These are phyloP conservation scores for Herpetospermum pedunculosum DNA, from an alignment of 306 rosid genomes.

Conservation along the genomic window DNA sequence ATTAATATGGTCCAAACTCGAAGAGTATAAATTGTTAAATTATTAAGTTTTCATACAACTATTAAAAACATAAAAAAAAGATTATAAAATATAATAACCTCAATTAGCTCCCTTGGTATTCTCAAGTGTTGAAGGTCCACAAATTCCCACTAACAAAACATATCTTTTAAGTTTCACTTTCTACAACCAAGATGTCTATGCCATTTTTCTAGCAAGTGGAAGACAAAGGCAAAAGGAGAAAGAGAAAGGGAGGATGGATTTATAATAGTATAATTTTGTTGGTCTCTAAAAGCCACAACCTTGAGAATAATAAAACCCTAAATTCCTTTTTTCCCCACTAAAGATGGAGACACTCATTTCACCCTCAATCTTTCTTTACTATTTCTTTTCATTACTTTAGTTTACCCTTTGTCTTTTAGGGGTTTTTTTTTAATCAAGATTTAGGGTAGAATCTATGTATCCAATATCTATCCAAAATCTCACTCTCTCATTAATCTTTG, in stretches of 20 bases:
- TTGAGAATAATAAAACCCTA: conserved; percentile 6
- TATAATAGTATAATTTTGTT: conserved; percentile 1
- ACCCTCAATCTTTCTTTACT: not conserved
- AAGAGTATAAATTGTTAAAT: too few relatives aligned
- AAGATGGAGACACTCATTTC: not conserved
- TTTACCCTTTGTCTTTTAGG: not conserved
- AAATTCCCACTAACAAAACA: not conserved
- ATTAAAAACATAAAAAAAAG: too few relatives aligned
- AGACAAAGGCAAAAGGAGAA: not conserved
- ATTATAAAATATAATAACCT: not conserved
- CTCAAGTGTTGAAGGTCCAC: not conserved
- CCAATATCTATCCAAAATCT: not conserved
- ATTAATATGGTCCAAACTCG: too few relatives aligned
- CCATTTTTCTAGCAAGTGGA: conserved; percentile 4
- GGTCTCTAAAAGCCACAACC: not conserved
- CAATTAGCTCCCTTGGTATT: not conserved
- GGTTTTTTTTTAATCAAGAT: not conserved
- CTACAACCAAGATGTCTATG: not conserved
- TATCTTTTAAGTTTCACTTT: not conserved
- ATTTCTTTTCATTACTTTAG: not conserved
- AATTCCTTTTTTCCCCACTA: not conserved
- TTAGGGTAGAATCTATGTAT: not conserved
- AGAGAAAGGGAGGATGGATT: not conserved
- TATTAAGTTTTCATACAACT: too few relatives aligned
- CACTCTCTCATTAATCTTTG: not conserved